These are phyloP conservation scores for Leonotis leonurus DNA, from an alignment of 257 asterid genomes.

Conservation along the genomic window DNA sequence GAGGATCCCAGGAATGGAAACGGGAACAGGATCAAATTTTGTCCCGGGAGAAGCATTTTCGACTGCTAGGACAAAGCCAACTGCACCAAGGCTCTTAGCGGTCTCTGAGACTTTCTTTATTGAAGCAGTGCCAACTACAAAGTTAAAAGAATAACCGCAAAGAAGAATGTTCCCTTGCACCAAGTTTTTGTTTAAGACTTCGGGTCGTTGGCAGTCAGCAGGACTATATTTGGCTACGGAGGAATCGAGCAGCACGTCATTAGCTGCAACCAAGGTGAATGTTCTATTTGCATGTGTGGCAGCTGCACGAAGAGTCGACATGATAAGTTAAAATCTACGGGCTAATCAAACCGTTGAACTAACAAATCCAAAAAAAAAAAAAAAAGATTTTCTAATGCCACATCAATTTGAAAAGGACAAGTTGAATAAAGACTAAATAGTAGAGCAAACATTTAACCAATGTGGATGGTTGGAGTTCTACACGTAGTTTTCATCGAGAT, in stretches of 20 bases:
- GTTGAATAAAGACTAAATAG: too few species aligned
- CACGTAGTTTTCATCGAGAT: not conserved
- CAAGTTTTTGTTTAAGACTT: slow-evolving; percentile 71
- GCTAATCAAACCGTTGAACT: too few species aligned
- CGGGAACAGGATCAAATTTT: slow-evolving; percentile 89
- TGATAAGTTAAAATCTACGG: too few species aligned
- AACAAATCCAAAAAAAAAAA: too few species aligned
- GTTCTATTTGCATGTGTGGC: slow-evolving; percentile 74
- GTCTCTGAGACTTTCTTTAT: slow-evolving; percentile 75
- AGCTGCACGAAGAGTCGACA: slow-evolving; percentile 54
- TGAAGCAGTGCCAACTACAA: slow-evolving; percentile 80
- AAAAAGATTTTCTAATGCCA: too few species aligned
- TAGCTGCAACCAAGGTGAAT: slow-evolving; percentile 87
- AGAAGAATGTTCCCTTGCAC: slow-evolving; percentile 93
- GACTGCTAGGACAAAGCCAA: slow-evolving; percentile 92
- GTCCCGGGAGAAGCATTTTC: slow-evolving; percentile 93
- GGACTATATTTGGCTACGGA: slow-evolving; percentile 58
- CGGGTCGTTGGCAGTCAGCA: slow-evolving; percentile 92
- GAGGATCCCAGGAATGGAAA: slow-evolving; percentile 81
- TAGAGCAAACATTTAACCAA: too few species aligned
- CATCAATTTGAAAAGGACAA: slow-evolving; percentile 17
- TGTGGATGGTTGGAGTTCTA: too few species aligned
- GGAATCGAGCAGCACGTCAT: slow-evolving; percentile 78
- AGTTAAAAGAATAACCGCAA: slow-evolving; percentile 94
- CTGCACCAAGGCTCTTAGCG: slow-evolving; percentile 86